Percentiles rank a stretch among this genome's conserved stretches.
phyloP scores from a whole-genome alignment of 2,329 filamentous ascomycete species.

The Cyanodermella asteris region DNA sequence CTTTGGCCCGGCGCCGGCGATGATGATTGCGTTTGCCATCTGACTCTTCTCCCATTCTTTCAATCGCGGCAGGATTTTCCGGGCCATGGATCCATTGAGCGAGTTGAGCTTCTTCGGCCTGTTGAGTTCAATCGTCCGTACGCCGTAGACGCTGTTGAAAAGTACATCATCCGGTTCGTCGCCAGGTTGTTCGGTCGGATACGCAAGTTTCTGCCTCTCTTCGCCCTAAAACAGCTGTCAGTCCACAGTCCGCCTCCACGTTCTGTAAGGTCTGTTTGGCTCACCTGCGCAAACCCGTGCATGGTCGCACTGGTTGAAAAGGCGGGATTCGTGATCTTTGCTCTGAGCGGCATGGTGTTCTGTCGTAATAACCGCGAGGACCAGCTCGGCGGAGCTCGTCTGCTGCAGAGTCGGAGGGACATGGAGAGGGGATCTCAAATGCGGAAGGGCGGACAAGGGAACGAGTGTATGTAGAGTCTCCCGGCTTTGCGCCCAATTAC shows the following conservation, averaged over 20 bases:
- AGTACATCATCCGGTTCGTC: constrained; percentile 81
- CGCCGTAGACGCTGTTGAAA: constrained; percentile 71
- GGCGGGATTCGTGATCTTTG: constrained; percentile 44
- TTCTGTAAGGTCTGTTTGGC: not conserved
- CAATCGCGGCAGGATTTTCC: constrained; percentile 77
- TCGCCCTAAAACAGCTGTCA: constrained; percentile 21
- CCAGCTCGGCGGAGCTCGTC: constrained; percentile 23
- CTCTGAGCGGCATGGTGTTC: constrained; percentile 54
- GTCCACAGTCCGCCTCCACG: constrained; percentile 4
- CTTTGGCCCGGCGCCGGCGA: constrained; percentile 69
- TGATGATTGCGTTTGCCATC: constrained; percentile 74
- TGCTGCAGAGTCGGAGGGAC: constrained; percentile 20
- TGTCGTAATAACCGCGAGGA: constrained; percentile 20
- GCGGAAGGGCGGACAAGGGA: too few relatives aligned
- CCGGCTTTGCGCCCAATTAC: too few relatives aligned
- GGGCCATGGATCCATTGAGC: constrained; percentile 80
- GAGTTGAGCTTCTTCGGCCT: constrained; percentile 80
- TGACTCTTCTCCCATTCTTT: constrained; percentile 90
- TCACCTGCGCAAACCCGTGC: not conserved
- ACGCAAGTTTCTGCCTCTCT: constrained; percentile 21
- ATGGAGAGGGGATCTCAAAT: too few relatives aligned
- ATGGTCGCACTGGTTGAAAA: too few relatives aligned
- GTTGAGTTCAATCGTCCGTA: constrained; percentile 86
- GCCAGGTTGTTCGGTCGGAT: constrained; percentile 36
- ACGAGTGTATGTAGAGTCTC: too few relatives aligned